These are phyloP conservation scores for Amaranthus palmeri DNA, from an alignment of 148 eudicot genomes.

Conservation along the genomic window DNA sequence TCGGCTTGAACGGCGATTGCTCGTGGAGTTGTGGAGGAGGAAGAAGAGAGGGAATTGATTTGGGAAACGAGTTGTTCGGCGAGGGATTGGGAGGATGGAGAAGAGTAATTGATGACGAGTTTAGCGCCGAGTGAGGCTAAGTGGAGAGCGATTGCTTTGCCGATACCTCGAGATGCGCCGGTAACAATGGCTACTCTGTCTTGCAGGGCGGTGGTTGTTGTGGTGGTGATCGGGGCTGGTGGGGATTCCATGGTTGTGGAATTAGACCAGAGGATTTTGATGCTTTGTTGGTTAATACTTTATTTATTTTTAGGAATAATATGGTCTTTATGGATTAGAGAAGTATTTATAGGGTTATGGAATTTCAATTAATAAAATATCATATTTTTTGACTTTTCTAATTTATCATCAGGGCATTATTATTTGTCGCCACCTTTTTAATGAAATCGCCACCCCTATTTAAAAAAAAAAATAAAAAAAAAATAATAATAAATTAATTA, in stretches of 20 bases:
- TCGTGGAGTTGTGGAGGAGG: constrained; percentile 7
- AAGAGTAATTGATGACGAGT: constrained; percentile 42
- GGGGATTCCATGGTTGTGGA: constrained; percentile 8
- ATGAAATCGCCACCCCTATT: no score
- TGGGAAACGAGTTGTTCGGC: constrained; percentile 28
- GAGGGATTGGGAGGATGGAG: constrained; percentile 28
- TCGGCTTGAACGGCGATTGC: constrained; percentile 37
- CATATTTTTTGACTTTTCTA: no score
- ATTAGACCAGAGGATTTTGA: background rate
- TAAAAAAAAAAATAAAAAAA: no score
- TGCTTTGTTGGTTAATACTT: no score
- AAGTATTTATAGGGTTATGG: no score
- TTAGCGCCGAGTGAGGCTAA: constrained; percentile 48
- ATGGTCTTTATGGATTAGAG: no score
- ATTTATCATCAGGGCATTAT: no score
- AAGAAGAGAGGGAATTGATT: constrained; percentile 18
- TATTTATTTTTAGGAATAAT: no score
- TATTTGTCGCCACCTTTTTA: no score
- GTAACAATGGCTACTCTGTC: constrained; percentile 43
- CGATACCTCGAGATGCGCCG: constrained; percentile 54
- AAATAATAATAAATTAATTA: no score
- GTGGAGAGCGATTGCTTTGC: constrained; percentile 38
- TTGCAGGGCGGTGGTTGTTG: constrained; percentile 22
- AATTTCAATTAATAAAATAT: no score
- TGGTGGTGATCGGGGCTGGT: background rate